Evolutionary conservation across 2,329 filamentous ascomycete genomes (phyloP), one percentile per base, ranked within the genome.

Genomic region (Diaporthe sp.): DNA sequence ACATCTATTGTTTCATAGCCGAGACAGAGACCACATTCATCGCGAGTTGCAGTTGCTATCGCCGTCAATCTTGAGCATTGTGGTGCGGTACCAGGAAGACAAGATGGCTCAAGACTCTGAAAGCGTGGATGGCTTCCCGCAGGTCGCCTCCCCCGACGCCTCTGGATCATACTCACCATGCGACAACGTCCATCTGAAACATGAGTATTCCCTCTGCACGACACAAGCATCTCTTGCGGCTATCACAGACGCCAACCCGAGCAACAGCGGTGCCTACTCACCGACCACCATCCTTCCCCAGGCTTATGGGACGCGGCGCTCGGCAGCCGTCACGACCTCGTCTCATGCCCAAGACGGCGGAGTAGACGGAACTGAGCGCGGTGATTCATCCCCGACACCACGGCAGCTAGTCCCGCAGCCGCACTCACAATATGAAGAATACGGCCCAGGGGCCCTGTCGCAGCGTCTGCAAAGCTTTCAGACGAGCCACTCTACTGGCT

Each of bases 1-100:
- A 75, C 58, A 73, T 51, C 44, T 42, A 73, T 75, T 73, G 74
- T 75, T 75, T 66, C 71, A 73, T 71, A 71, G 42, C 68, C 71
- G 71, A 73, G 66, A 61, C 73, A 71, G 58, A 70, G 56, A 63
- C 58, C 69, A 19, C 65, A 58, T 37, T 39, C 58, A 69, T 58
- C 65, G 42, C 32, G 32, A 42, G 50, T 35, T 65, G 56, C 17
- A 42, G 39, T 35, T 65, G 56, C 17, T 55, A 42, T 30, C 50
- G 19, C 66, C 66, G n/a, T 65, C 55, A n/a, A 30, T 8, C 30
- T 39, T 71, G 42, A 53, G 50, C 51, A 51, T 66, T 59, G 37
- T 47, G 19, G 25, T 30, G 25, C 66, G 55, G 17, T 66, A 47
- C 35, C 30, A 51, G 32, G 4, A 50, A 51, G 53, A 50, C 50